phyloP scores from a whole-genome alignment of 495 filamentous ascomycete genomes.

The Penicillium desertorum region DNA sequence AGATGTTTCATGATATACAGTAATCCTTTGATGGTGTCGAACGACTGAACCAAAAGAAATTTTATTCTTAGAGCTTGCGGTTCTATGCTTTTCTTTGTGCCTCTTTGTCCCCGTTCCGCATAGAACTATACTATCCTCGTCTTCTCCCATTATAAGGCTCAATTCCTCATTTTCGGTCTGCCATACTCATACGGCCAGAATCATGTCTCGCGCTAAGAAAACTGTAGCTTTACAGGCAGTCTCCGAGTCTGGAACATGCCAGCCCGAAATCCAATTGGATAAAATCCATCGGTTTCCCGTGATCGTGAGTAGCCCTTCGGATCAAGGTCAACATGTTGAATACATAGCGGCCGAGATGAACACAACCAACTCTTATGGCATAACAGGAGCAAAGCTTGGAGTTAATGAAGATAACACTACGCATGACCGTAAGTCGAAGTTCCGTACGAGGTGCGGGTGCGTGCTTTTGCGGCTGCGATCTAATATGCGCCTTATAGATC shows the following conservation, averaged over 20 bases:
- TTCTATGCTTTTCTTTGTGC: background rate
- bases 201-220: background rate
- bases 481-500: background rate
- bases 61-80: background rate
- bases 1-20: background rate
- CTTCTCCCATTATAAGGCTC: background rate
- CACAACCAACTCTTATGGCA: background rate
- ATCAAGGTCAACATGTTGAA: background rate
- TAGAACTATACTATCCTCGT: background rate
- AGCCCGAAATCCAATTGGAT: background rate
- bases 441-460: background rate
- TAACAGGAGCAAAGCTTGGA: slow-evolving; percentile 49
- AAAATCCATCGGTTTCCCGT: background rate
- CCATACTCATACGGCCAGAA: background rate
- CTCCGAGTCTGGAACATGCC: background rate
- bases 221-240: background rate
- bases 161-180: background rate
- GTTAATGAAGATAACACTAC: slow-evolving; percentile 50
- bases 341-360: background rate
- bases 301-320: background rate
- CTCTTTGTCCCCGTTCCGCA: background rate
- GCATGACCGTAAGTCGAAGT: slow-evolving; percentile 35
- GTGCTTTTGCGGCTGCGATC: background rate
- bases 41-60: background rate
- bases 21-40: background rate